Evolutionary conservation across 129 eudicot species (phyloP).

Genomic region (Lonicera japonica): DNA sequence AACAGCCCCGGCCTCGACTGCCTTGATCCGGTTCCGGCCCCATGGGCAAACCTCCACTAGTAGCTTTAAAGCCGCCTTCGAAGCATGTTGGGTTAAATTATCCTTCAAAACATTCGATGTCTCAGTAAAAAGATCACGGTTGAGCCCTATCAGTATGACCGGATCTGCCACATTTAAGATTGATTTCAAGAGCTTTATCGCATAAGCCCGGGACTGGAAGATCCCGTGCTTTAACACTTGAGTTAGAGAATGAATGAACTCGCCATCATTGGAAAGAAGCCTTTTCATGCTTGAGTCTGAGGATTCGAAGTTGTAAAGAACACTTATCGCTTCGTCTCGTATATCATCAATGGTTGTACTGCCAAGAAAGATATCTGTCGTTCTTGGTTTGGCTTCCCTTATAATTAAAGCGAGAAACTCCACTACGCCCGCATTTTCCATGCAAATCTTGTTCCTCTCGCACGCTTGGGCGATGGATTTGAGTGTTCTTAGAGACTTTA

Average conservation of each 20-base stretch:
- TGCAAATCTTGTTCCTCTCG: constrained; percentile 18
- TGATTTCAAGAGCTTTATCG: constrained; percentile 25
- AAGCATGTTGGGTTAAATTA: constrained; percentile 18
- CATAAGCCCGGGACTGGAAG: constrained; percentile 23
- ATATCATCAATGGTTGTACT: constrained; percentile 6
- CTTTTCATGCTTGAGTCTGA: constrained; percentile 24
- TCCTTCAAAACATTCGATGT: constrained; percentile 18
- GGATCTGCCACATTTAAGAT: constrained; percentile 25
- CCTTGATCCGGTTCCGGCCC: constrained; percentile 26
- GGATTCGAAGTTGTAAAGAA: constrained; percentile 31
- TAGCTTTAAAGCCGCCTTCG: constrained; percentile 29
- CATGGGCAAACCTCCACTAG: constrained; percentile 21
- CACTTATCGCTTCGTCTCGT: constrained; percentile 38
- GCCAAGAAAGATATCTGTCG: too few relatives aligned
- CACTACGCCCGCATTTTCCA: constrained; percentile 34
- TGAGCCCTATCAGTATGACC: constrained; percentile 7
- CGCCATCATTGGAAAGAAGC: not conserved
- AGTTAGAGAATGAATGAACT: constrained; percentile 26
- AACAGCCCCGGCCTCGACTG: constrained; percentile 11
- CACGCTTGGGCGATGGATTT: constrained; percentile 33
- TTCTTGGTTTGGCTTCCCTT: constrained; percentile 4
- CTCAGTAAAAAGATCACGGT: not conserved
- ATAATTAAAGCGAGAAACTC: constrained; percentile 32
- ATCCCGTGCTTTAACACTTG: constrained; percentile 24
- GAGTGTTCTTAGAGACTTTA: constrained; percentile 34